These are phyloP conservation scores for Trichoderma sp. DNA, from an alignment of 2,329 filamentous ascomycete species.

Conservation along the genomic window DNA sequence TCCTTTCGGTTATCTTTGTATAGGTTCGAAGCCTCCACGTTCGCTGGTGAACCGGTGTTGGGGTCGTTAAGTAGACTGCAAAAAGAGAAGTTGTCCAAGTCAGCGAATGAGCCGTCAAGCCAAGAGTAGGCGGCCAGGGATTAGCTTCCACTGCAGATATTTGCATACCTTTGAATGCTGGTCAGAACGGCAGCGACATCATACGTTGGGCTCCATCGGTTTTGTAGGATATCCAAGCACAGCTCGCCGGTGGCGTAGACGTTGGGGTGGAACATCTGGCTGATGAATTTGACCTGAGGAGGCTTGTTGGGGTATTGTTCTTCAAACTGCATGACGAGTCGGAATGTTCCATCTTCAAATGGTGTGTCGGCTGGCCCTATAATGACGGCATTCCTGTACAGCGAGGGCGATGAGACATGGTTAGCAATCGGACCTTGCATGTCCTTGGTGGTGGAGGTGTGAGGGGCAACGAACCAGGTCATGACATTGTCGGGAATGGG, in stretches of 20 bases:
- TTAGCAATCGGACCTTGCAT: neutral
- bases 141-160: neutral
- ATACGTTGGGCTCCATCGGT: constrained; percentile 97
- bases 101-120: neutral
- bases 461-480: constrained; percentile 70
- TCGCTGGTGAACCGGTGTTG: constrained; percentile 96
- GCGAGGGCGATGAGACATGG: constrained; percentile 25
- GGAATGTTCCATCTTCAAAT: constrained; percentile 97
- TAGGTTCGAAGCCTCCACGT: constrained; percentile 95
- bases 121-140: neutral
- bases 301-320: constrained; percentile 99
- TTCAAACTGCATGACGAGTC: constrained; percentile 98
- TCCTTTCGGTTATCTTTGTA: constrained; percentile 99
- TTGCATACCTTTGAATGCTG: constrained; percentile 87
- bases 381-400: constrained; percentile 89
- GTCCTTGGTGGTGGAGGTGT: neutral
- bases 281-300: constrained; percentile 96
- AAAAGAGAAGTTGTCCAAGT: neutral
- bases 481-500: constrained; percentile 96
- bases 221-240: constrained; percentile 95
- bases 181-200: constrained; percentile 96
- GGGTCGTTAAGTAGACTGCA: constrained; percentile 90
- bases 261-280: constrained; percentile 98
- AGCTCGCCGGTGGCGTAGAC: constrained; percentile 97
- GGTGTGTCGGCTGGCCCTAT: constrained; percentile 96